These are phyloP conservation scores for Sequoia sempervirens DNA, from an alignment of 75 land plant species.

Conservation along the genomic window DNA sequence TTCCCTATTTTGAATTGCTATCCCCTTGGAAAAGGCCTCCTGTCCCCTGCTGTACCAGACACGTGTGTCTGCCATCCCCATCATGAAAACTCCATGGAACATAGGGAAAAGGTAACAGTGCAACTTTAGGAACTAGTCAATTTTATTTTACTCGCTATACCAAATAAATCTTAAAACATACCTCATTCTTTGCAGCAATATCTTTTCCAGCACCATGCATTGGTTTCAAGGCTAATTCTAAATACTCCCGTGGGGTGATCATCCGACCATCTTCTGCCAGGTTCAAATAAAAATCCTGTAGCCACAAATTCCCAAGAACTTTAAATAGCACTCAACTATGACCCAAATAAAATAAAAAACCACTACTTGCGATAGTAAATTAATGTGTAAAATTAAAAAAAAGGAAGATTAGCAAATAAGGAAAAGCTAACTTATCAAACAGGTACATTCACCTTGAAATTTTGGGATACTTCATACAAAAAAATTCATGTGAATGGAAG, in stretches of 20 bases:
- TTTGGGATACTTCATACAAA: not conserved
- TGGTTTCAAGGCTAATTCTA: conserved; percentile 87
- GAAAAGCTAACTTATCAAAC: not conserved
- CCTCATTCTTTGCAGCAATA: conserved; percentile 90
- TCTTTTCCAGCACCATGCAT: conserved; percentile 75
- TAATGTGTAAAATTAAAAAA: not conserved
- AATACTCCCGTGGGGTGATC: conserved; percentile 92
- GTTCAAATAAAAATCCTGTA: conserved; percentile 94
- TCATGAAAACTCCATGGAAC: not conserved
- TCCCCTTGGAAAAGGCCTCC: too few species aligned
- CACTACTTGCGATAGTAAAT: not conserved
- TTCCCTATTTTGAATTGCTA: too few species aligned
- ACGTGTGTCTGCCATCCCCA: not conserved
- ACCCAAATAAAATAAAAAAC: not conserved
- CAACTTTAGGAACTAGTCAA: not conserved
- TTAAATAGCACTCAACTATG: not conserved
- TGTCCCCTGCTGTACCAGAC: not conserved
- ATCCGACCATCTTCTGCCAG: conserved; percentile 72
- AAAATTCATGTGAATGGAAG: not conserved
- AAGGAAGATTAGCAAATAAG: not conserved
- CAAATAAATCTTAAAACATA: conserved; percentile 11
- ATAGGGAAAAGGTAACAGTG: not conserved
- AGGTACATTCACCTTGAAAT: not conserved
- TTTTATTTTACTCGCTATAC: not conserved
- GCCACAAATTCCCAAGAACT: not conserved